Evolutionary conservation across 345 rosid genomes (phyloP), one percentile per base, ranked within the genome.

Genomic region (Geranium brycei): DNA sequence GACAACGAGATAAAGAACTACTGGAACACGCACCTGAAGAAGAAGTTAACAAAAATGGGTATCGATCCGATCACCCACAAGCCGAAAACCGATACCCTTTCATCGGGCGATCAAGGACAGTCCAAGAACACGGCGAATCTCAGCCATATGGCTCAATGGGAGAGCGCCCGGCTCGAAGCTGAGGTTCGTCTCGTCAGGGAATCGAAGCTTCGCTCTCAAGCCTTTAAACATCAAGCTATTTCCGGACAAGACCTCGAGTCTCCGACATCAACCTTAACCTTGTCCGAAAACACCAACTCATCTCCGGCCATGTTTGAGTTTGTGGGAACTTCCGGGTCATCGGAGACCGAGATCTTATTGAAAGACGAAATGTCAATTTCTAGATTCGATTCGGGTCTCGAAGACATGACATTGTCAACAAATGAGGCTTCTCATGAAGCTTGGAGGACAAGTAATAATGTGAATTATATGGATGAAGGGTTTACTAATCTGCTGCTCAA

Each of bases 81-180:
- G 76, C 86, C 91, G 0, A 82, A 82, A 72, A 75, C 68, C 31
- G 95, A 85, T 5, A 77, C 95, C 60, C 64, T 79, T n/a, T 78
- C 77, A 62, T 63, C 79, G 0, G 64, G 74, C 17, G 80, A 23
- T 23, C 28, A 79, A 32, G 91, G 84, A 56, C 71, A 77, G 17
- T 74, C 87, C 65, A 87, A 87, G 78, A 78, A 83, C 62, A 83
- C 85, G 17, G 88, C 91, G 3, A 83, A 83, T 53, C 85, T 87
- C 19, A 88, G 91, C 71, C 97, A 91, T 78, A 84, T 85, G 82
- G 97, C 95, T 73, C 97, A 91, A 51, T 91, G 97, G 97, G 97
- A 91, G 62, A 88, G 91, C 65, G 97, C 97, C 56, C 62, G 97
- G 17, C 87, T 91, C 3, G 95, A 91, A 79, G 97, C 97, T 19